phyloP scores from a whole-genome alignment of 805 yeast genomes.

The Pichia phayaonensis region DNA sequence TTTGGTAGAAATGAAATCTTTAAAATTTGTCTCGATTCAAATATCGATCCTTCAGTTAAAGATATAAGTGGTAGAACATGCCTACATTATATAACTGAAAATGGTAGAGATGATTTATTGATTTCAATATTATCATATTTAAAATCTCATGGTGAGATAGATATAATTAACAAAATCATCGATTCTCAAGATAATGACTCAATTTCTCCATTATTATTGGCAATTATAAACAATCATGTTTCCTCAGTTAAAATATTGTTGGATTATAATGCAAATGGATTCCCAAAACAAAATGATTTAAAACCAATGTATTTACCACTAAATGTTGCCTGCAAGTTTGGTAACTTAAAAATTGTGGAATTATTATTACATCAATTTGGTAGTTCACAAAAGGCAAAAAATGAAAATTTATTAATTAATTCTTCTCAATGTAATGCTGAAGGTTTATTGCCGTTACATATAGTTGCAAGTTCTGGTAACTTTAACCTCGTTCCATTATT shows the following conservation, averaged over 20 bases:
- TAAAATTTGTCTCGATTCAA: slow-evolving; percentile 20
- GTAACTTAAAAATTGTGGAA: slow-evolving; percentile 64
- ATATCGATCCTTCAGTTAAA: slow-evolving; percentile 29
- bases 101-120: slow-evolving; percentile 41
- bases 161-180: slow-evolving; percentile 21
- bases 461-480: slow-evolving; percentile 81
- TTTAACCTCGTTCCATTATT: slow-evolving; percentile 59
- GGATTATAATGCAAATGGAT: slow-evolving; percentile 41
- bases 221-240: slow-evolving; percentile 63
- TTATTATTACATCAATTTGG: slow-evolving; percentile 40
- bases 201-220: slow-evolving; percentile 73
- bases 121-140: slow-evolving; percentile 22
- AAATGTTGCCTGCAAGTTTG: slow-evolving; percentile 82
- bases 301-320: slow-evolving; percentile 66
- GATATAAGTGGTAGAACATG: slow-evolving; percentile 76
- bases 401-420: slow-evolving; percentile 26
- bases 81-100: slow-evolving; percentile 75
- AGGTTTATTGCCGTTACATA: slow-evolving; percentile 82
- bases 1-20: slow-evolving; percentile 22
- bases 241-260: slow-evolving; percentile 45
- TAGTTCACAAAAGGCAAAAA: slow-evolving; percentile 23
- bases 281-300: slow-evolving; percentile 39
- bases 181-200: slow-evolving; percentile 63
- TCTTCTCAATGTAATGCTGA: slow-evolving; percentile 69
- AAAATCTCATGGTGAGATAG: not conserved